Evolutionary conservation across 106 monocot genomes (phyloP).

Genomic region (Dioscorea zingiberensis): DNA sequence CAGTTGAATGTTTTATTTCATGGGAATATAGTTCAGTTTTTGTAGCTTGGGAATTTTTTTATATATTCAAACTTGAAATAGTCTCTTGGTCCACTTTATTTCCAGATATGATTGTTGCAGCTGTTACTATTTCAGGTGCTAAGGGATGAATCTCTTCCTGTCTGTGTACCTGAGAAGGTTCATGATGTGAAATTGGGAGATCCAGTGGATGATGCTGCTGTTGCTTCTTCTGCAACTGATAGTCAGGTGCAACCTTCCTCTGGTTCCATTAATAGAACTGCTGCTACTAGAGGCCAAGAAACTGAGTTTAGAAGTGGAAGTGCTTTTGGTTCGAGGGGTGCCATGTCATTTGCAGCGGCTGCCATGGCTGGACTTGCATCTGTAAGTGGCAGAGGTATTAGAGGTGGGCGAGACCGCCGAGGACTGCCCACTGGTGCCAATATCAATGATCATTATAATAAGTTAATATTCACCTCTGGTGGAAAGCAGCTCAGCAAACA

Average conservation of each 20-base stretch:
- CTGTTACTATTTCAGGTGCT: slow-evolving; percentile 46
- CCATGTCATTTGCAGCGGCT: slow-evolving; percentile 98
- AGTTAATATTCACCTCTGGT: slow-evolving; percentile 72
- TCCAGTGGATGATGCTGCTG: slow-evolving; percentile 48
- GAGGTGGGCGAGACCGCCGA: slow-evolving; percentile 68
- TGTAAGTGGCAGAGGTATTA: slow-evolving; percentile 68
- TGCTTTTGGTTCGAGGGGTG: slow-evolving; percentile 72
- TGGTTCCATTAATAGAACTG: slow-evolving; percentile 44
- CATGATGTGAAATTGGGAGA: slow-evolving; percentile 97
- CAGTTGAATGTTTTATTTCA: no score
- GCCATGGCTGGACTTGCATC: slow-evolving; percentile 94
- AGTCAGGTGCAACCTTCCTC: slow-evolving; percentile 52
- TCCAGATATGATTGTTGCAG: no score
- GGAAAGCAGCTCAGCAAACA: slow-evolving; percentile 83
- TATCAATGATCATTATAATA: slow-evolving; percentile 59
- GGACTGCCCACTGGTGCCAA: slow-evolving; percentile 25
- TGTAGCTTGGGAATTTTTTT: no score
- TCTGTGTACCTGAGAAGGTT: slow-evolving; percentile 66
- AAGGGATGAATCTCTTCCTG: slow-evolving; percentile 77
- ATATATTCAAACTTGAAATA: no score
- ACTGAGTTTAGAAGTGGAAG: slow-evolving; percentile 51
- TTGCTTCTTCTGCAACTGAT: slow-evolving; percentile 51
- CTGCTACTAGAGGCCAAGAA: slow-evolving; percentile 27
- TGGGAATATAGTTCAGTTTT: no score
- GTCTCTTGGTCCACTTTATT: no score